Evolutionary conservation across 164 flowering plant genomes (phyloP).

Genomic region (Tetracentron sinense): DNA sequence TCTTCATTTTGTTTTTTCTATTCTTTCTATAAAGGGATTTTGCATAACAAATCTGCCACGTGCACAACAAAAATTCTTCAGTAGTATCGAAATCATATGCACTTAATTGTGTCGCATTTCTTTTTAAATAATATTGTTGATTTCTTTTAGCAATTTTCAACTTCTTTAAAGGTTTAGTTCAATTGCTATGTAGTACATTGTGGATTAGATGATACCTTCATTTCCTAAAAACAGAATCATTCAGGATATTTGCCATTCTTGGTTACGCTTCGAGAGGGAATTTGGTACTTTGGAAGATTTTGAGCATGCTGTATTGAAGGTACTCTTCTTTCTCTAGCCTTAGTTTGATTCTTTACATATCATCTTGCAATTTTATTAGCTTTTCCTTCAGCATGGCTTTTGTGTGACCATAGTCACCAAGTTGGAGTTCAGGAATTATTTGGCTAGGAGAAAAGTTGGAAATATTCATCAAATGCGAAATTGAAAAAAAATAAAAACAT

Average conservation of each 20-base stretch:
- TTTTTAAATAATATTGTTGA: no score
- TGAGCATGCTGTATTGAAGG: conserved; percentile 77
- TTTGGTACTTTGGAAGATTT: conserved; percentile 76
- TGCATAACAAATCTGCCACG: no score
- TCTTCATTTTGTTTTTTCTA: neutral
- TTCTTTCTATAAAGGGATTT: no score
- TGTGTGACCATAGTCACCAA: no score
- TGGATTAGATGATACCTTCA: conserved; percentile 54
- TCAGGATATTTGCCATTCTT: conserved; percentile 92
- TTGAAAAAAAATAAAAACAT: no score
- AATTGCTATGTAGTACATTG: conserved; percentile 15
- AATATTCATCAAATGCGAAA: no score
- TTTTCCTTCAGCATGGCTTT: neutral
- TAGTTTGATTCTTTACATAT: neutral
- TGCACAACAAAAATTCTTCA: no score
- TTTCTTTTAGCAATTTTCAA: no score
- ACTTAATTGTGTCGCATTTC: no score
- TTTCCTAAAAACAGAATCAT: conserved; percentile 66
- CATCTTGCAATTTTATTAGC: neutral
- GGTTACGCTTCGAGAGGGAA: conserved; percentile 95
- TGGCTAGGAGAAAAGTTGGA: no score
- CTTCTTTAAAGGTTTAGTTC: conserved; percentile 8
- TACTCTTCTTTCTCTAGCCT: conserved; percentile 16
- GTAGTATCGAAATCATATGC: no score
- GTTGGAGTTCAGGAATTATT: neutral